Evolutionary conservation across 2,329 filamentous ascomycete species (phyloP).

Genomic region (Fusarium mundagurra): DNA sequence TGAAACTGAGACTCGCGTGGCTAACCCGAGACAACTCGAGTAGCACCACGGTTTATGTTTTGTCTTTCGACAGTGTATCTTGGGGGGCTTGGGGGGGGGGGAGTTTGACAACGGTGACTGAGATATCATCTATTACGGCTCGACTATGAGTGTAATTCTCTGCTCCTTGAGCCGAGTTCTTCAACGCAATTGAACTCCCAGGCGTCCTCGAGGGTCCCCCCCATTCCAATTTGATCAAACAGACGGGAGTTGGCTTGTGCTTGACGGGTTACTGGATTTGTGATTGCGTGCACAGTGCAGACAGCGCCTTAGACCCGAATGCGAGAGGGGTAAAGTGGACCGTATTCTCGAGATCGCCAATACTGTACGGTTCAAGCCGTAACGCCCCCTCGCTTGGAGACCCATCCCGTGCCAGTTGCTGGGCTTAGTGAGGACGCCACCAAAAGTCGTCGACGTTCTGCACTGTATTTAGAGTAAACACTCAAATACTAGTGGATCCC

Average conservation of each 20-base stretch:
- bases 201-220: not conserved
- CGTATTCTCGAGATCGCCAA: not conserved
- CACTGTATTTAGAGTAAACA: slow-evolving; percentile 28
- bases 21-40: slow-evolving; percentile 31
- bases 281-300: slow-evolving; percentile 5
- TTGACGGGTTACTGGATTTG: not conserved
- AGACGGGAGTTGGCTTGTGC: slow-evolving; percentile 4
- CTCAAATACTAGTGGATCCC: slow-evolving; percentile 25
- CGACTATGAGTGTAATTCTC: not conserved
- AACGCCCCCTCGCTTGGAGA: slow-evolving; percentile 1
- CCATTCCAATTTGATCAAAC: slow-evolving; percentile 2
- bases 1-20: slow-evolving; percentile 30
- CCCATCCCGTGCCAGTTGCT: not conserved
- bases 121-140: not conserved
- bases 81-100: not conserved
- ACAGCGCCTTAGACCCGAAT: not conserved
- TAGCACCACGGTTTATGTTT: slow-evolving; percentile 1
- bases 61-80: not conserved
- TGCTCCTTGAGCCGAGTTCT: not conserved
- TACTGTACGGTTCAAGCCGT: slow-evolving; percentile 7
- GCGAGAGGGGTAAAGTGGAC: slow-evolving; percentile 4
- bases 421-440: not conserved
- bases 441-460: not conserved
- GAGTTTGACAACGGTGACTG: not conserved
- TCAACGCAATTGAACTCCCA: not conserved